phyloP scores from a whole-genome alignment of 306 rosid species.

The Ammopiptanthus mongolicus region DNA sequence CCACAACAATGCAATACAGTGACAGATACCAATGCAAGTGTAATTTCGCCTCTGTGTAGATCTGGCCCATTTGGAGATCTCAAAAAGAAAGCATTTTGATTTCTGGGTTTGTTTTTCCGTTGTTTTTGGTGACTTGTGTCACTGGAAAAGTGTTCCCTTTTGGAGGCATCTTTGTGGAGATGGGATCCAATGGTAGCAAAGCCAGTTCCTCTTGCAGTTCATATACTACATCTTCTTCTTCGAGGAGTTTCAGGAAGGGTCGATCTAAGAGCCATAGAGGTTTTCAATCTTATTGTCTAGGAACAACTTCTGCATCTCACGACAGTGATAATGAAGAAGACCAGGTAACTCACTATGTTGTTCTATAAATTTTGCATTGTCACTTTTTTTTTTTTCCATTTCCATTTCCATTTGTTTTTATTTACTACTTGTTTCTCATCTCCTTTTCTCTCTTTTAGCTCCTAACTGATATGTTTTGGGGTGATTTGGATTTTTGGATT shows the following conservation, averaged over 20 bases:
- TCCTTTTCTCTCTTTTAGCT: not conserved
- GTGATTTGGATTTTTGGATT: not conserved
- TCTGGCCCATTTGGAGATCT: constrained; percentile 25
- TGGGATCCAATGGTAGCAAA: constrained; percentile 86
- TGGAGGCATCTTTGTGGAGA: constrained; percentile 12
- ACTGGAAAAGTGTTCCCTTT: not conserved
- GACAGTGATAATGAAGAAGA: constrained; percentile 51
- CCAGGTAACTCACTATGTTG: constrained; percentile 27
- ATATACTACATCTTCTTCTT: constrained; percentile 26
- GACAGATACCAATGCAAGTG: not conserved
- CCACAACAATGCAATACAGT: not conserved
- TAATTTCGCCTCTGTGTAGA: constrained; percentile 17
- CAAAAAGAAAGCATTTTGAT: constrained; percentile 14
- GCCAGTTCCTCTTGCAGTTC: constrained; percentile 25
- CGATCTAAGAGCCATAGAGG: constrained; percentile 41
- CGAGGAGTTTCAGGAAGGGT: constrained; percentile 30
- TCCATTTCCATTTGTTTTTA: not conserved
- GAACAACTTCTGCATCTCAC: constrained; percentile 58
- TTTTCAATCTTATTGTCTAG: constrained; percentile 62
- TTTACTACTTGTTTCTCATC: not conserved
- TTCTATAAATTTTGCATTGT: not conserved
- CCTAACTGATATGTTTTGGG: not conserved
- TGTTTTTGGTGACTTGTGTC: not conserved
- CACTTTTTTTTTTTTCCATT: not conserved
- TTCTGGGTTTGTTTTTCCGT: constrained; percentile 30